Evolutionary conservation across 1,139 yeast genomes (phyloP), one percentile per base, ranked within the genome.

Genomic region (Candida gigantensis): DNA sequence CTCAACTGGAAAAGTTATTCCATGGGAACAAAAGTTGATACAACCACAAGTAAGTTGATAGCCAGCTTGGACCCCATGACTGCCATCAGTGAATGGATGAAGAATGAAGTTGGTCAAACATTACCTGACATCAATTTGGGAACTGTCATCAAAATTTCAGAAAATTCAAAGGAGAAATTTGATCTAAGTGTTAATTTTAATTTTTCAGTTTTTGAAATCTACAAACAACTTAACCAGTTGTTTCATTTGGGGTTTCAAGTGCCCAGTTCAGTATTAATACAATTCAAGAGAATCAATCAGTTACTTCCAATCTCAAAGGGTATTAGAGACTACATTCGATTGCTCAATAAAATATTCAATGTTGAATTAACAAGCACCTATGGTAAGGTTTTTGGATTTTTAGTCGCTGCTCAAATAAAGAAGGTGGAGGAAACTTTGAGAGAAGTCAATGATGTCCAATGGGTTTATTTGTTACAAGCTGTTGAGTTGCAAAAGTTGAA

Each of bases 1-100:
- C 52, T 65, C 10, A 84, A 81, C 20, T 90, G 97, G 97, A 67
- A 64, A 34, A 70, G 77, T 29, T 86, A 82, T 48, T 79, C 90
- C 0, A 81, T 83, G 34, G 97, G 96, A 0, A 74, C 71, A 36
- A 77, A 74, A 44, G 73, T 90, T 1, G 66, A 72, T 11, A 56
- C 68, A 2, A 86, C 79, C 41, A 68, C 79, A 11, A 50, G 55
- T 1, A 58, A 64, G 1, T 64, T 84, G 31, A 51, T 68, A 12
- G 59, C 66, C 15, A 74, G 68, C 32, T 60, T 81, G 9, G 67
- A 81, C 36, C 57, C 79, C 0, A 59, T 68, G 5, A 51, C 40
- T 0, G 47, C 73, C 0, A 75, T 72, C 43, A 59, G 65, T 1
- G 51, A 56, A 2, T 86, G 95, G 92, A 38, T 72, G 5, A 45